A percentile compares a stretch with the other conserved stretches of the same genome.
phyloP scores from a whole-genome alignment of 352 stramenopile species.

The Globisporangium irregulare region DNA sequence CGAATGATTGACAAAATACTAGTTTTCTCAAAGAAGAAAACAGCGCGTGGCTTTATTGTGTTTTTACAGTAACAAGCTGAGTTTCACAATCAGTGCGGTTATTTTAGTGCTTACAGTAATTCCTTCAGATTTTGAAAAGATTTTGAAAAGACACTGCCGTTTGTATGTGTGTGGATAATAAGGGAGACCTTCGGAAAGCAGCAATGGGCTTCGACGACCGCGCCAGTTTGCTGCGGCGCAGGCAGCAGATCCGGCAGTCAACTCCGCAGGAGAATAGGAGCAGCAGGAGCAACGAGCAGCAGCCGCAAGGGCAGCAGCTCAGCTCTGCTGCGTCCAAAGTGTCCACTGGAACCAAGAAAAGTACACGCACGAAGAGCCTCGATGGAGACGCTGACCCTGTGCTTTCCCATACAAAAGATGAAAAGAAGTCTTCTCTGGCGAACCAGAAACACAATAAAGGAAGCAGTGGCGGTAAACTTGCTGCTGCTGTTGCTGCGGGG shows the following conservation, averaged over 20 bases:
- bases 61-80: no score
- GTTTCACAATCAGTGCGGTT: no score
- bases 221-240: slow-evolving; percentile 28
- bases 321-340: not conserved
- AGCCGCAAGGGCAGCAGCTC: slow-evolving; percentile 1
- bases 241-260: slow-evolving; percentile 32
- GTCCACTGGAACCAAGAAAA: not conserved
- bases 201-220: slow-evolving; percentile 24
- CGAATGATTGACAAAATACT: no score
- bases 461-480: not conserved
- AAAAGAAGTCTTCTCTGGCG: slow-evolving; percentile 2
- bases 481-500: slow-evolving; percentile 3
- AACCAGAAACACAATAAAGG: not conserved
- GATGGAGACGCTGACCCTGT: not conserved
- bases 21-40: no score
- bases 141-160: no score
- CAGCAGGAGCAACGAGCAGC: slow-evolving; percentile 15
- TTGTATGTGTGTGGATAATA: no score
- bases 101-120: no score
- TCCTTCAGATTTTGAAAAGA: no score
- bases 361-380: slow-evolving; percentile 15
- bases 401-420: not conserved
- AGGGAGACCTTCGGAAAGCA: no score
- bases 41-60: no score
- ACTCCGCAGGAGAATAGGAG: slow-evolving; percentile 18